A percentile compares a stretch with the other conserved stretches of the same genome.
These are phyloP conservation scores for Aureoboletus auriporus DNA, from an alignment of 768 basidiomycete genomes.

Conservation along the genomic window DNA sequence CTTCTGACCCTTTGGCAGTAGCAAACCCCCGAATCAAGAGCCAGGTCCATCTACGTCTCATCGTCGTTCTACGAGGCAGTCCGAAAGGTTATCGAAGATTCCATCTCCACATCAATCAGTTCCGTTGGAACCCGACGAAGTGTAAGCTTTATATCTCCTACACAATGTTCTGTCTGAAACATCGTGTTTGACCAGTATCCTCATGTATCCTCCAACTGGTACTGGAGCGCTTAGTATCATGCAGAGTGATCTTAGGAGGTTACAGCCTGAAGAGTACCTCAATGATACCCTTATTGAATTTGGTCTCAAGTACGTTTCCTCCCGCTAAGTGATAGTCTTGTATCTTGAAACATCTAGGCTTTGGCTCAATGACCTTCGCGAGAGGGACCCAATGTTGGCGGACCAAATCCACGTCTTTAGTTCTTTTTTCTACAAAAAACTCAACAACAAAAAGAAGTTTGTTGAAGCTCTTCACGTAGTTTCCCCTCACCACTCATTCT, in stretches of 20 bases:
- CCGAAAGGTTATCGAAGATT: constrained; percentile 15
- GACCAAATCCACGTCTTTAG: constrained; percentile 87
- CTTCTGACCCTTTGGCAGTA: constrained; percentile 4
- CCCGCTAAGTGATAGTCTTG: neutral
- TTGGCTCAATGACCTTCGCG: constrained; percentile 61
- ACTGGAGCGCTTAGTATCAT: constrained; percentile 81
- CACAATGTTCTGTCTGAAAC: neutral
- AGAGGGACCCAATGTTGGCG: constrained; percentile 54
- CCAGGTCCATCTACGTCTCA: constrained; percentile 1
- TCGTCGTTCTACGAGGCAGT: constrained; percentile 38
- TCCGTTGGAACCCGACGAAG: constrained; percentile 54
- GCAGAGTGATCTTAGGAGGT: constrained; percentile 66
- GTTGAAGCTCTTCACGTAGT: constrained; percentile 10
- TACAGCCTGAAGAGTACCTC: constrained; percentile 79
- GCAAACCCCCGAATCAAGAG: constrained; percentile 10
- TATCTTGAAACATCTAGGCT: constrained; percentile 41
- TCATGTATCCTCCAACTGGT: constrained; percentile 68
- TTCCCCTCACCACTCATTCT: constrained; percentile 12
- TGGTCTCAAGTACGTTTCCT: constrained; percentile 73
- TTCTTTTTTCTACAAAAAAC: constrained; percentile 97
- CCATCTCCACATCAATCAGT: constrained; percentile 26
- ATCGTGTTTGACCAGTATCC: constrained; percentile 43
- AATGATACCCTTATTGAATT: constrained; percentile 98
- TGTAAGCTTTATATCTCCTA: constrained; percentile 38
- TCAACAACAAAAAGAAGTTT: constrained; percentile 61